Base-by-base conservation (phyloP, 2,329 filamentous ascomycete species). In the Pochonia chlamydosporia region DNA sequence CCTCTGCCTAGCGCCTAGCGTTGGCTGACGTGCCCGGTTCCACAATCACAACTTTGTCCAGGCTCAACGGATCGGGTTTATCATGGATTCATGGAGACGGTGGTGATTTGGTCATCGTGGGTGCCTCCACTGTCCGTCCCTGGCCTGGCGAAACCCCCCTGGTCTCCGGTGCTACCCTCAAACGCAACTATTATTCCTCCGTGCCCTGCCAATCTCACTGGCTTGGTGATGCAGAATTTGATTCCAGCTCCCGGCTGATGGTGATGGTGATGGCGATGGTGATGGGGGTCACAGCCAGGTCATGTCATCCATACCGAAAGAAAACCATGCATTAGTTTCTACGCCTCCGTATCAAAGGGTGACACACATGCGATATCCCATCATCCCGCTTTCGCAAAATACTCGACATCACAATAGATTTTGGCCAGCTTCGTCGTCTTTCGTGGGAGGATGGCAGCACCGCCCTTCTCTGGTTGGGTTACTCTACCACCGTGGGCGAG, bases 11-110 rank as follows among this genome's bases (percentile, higher is more conserved):
- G 20, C 20, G 31, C 33, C 43, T n/a, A 23, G 39, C 6, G 21
- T 7, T 36, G 39, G 45, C 43, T 46, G 47, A 49, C 47, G 43
- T 47, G 47, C 31, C 35, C 20, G 14, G 35, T 23, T 39, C 35
- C 35, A 21, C 35, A 21, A 9, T 39, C 20, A 23, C 35, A n/a
- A 21, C 20, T 23, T 39, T 30, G 36, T 21, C 45, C 47, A 45
- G 51, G 49, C 51, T 49, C 49, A 43, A 52, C 51, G 49, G 47
- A 54, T 52, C 51, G 53, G 51, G 53, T n/a, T 36, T 16, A 20
- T 36, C 33, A 18, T 36, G 33, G n/a, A n/a, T n/a, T n/a, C n/a
- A n/a, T n/a, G n/a, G n/a, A n/a, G n/a, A n/a, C n/a, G n/a, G 33
- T 18, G 33, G 33, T 21, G 14, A 18, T 21, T 16, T 9, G 4